These are phyloP conservation scores for Phytophthora meadii DNA, from an alignment of 352 stramenopile species.

Conservation along the genomic window DNA sequence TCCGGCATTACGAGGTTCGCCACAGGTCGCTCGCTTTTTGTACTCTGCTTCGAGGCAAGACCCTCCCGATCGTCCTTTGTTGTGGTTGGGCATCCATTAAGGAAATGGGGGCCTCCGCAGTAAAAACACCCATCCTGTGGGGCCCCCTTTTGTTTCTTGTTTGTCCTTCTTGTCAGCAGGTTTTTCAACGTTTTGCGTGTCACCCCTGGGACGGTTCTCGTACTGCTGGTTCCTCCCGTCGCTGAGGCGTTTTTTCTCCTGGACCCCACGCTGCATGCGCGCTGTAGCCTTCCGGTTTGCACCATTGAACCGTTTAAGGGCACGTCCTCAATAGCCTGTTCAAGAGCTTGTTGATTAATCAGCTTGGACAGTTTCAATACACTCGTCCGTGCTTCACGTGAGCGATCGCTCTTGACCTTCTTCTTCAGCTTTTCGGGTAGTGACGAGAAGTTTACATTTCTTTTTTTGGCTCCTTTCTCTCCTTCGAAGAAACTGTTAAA, in stretches of 20 bases:
- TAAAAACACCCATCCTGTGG: neutral
- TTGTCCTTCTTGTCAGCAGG: neutral
- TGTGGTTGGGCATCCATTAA: neutral
- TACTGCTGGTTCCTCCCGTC: neutral
- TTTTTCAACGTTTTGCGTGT: neutral
- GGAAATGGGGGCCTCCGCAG: neutral
- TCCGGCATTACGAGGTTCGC: no score
- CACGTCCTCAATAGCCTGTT: neutral
- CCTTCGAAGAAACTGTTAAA: constrained; percentile 1
- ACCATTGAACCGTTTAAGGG: neutral
- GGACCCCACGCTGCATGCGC: neutral
- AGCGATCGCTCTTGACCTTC: neutral
- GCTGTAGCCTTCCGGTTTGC: neutral
- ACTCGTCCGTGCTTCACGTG: neutral
- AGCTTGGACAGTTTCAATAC: constrained; percentile 1
- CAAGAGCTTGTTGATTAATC: neutral
- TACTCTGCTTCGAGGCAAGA: neutral
- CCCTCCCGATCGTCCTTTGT: neutral
- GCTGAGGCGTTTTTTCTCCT: neutral
- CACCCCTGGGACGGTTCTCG: neutral
- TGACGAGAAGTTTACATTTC: neutral
- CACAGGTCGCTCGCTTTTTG: neutral
- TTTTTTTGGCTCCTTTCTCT: neutral
- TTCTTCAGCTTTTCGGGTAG: neutral
- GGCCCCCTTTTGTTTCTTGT: neutral